A percentile compares a stretch with the other conserved stretches of the same genome.
Conservation (phyloP, 1,284 basidiomycete genomes). For the Dichomitus squalens region DNA sequence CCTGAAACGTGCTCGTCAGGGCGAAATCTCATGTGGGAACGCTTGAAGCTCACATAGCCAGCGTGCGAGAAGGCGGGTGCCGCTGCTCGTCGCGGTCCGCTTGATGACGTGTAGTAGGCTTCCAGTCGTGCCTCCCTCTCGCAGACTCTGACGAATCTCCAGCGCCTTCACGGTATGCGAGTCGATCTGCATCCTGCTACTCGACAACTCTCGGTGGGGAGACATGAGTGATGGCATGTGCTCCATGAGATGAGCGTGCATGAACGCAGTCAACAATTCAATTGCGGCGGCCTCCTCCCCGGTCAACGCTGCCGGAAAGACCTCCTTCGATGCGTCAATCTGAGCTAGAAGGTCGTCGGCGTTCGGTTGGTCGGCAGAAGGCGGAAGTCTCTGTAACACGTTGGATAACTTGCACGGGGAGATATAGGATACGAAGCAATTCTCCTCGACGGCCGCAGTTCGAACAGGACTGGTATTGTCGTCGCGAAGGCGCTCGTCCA, state of each 20-base stretch:
- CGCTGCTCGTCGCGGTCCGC: slow-evolving; percentile 80
- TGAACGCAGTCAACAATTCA: slow-evolving; percentile 66
- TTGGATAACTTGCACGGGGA: slow-evolving; percentile 1
- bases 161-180: slow-evolving; percentile 88
- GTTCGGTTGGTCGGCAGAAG: slow-evolving; percentile 4
- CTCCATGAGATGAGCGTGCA: slow-evolving; percentile 76
- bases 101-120: slow-evolving; percentile 81
- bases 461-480: slow-evolving; percentile 46
- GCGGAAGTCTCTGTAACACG: not conserved
- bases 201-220: slow-evolving; percentile 61
- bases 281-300: slow-evolving; percentile 61
- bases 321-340: slow-evolving; percentile 2
- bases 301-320: slow-evolving; percentile 9
- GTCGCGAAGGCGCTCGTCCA: slow-evolving; percentile 51
- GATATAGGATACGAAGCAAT: slow-evolving; percentile 52
- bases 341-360: slow-evolving; percentile 18
- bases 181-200: slow-evolving; percentile 86
- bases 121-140: slow-evolving; percentile 74
- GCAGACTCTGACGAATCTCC: slow-evolving; percentile 80
- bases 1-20: slow-evolving; percentile 44
- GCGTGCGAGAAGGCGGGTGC: slow-evolving; percentile 74
- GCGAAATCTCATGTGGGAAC: not conserved
- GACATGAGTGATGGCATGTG: slow-evolving; percentile 69
- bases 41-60: slow-evolving; percentile 67
- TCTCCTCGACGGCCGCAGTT: slow-evolving; percentile 51